A percentile compares a stretch with the other conserved stretches of the same genome.
Evolutionary conservation across 768 basidiomycete genomes (phyloP).

Genomic region (Mycena kentingensis): DNA sequence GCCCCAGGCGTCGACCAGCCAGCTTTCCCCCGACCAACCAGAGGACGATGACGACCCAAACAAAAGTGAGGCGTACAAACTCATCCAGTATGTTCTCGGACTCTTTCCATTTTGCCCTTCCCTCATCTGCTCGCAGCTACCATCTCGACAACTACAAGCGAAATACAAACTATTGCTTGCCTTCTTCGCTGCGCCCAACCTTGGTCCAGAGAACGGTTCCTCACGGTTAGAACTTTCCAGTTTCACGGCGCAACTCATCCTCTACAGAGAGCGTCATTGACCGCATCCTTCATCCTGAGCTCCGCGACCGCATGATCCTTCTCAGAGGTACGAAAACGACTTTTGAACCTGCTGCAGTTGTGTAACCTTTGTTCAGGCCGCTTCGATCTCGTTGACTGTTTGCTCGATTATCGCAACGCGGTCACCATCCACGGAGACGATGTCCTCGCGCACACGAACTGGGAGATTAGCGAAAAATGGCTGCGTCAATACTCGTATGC

Average conservation of each 20-base stretch:
- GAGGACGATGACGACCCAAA: slow-evolving; percentile 73
- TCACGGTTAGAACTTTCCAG: slow-evolving; percentile 56
- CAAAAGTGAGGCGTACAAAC: slow-evolving; percentile 76
- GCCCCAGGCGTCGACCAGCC: slow-evolving; percentile 28
- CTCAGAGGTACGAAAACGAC: slow-evolving; percentile 61
- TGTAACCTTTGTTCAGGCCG: slow-evolving; percentile 49
- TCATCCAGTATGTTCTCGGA: slow-evolving; percentile 61
- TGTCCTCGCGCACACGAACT: slow-evolving; percentile 84
- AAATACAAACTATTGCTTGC: slow-evolving; percentile 85
- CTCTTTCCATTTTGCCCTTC: neutral
- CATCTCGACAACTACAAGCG: slow-evolving; percentile 89
- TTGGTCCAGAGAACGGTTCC: slow-evolving; percentile 87
- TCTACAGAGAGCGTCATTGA: slow-evolving; percentile 85
- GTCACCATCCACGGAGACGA: slow-evolving; percentile 88
- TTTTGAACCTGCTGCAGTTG: neutral
- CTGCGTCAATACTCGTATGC: slow-evolving; percentile 79
- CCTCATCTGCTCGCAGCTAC: slow-evolving; percentile 52
- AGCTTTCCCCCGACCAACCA: slow-evolving; percentile 43
- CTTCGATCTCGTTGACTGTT: slow-evolving; percentile 78
- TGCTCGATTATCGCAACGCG: slow-evolving; percentile 68
- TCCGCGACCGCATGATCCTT: slow-evolving; percentile 90
- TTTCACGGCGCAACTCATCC: neutral
- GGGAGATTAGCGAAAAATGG: slow-evolving; percentile 88
- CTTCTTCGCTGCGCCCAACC: slow-evolving; percentile 84
- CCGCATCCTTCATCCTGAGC: slow-evolving; percentile 82